Evolutionary conservation across 2,329 filamentous ascomycete genomes (phyloP).

Genomic region (Diaporthe vexans): DNA sequence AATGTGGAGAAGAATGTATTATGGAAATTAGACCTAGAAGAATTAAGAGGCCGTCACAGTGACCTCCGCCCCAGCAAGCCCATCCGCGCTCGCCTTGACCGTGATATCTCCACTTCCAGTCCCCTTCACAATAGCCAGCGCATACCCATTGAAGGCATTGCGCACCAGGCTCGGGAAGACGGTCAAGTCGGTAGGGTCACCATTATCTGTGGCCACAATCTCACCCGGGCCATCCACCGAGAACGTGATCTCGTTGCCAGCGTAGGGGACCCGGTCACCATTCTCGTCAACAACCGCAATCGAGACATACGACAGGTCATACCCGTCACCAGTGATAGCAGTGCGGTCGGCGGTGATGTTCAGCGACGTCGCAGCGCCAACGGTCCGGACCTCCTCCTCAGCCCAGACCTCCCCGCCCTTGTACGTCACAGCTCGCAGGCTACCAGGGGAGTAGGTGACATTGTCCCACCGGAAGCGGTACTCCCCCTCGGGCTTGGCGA

Average conservation of each 20-base stretch:
- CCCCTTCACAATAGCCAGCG: constrained; percentile 55
- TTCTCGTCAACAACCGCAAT: constrained; percentile 59
- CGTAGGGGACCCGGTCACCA: constrained; percentile 59
- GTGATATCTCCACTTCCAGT: constrained; percentile 7
- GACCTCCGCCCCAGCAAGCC: background rate
- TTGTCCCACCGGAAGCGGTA: constrained; percentile 69
- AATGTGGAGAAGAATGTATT: background rate
- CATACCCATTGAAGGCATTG: constrained; percentile 57
- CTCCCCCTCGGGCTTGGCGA: constrained; percentile 50
- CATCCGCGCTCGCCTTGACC: constrained; percentile 13
- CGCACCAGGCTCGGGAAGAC: constrained; percentile 56
- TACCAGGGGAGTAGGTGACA: constrained; percentile 61
- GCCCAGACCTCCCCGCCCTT: constrained; percentile 64
- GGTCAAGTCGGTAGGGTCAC: constrained; percentile 60
- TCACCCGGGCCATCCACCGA: constrained; percentile 57
- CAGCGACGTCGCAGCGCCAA: constrained; percentile 55
- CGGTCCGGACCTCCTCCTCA: constrained; percentile 55
- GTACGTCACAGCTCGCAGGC: constrained; percentile 62
- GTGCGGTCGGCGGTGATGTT: constrained; percentile 57
- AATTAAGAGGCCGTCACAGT: background rate
- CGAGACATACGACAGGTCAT: constrained; percentile 63
- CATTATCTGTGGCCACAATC: constrained; percentile 66
- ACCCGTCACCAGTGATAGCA: constrained; percentile 55
- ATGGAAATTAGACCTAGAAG: background rate
- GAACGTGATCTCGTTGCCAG: constrained; percentile 60